Conservation (phyloP, 164 flowering plant species). For the Saururus chinensis region DNA sequence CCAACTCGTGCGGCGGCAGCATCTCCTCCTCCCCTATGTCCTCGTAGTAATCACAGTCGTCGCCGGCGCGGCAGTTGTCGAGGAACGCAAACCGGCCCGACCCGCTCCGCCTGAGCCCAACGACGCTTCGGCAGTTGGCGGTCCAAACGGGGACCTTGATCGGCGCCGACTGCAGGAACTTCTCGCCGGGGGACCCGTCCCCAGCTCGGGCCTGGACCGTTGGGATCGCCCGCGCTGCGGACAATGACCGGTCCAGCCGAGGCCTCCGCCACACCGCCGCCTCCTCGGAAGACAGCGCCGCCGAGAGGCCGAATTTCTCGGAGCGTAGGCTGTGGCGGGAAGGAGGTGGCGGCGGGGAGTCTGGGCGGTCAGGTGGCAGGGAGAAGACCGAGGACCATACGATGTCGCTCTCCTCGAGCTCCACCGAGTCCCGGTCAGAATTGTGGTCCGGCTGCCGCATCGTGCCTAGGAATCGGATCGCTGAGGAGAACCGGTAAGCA, state of each 20-base stretch:
- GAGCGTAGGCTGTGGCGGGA: slow-evolving; percentile 12
- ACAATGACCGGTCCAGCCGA: slow-evolving; percentile 21
- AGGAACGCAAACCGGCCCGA: slow-evolving; percentile 1
- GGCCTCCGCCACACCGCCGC: slow-evolving; percentile 23
- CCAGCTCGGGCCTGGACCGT: slow-evolving; percentile 6
- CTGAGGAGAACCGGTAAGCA: too few species aligned
- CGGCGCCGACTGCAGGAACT: slow-evolving; percentile 35
- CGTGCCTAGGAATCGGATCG: slow-evolving; percentile 23
- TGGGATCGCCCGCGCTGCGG: slow-evolving; percentile 23
- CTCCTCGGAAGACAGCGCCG: slow-evolving; percentile 26
- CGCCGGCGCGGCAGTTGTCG: not conserved
- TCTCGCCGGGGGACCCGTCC: slow-evolving; percentile 1
- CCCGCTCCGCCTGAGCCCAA: not conserved
- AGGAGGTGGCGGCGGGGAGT: not conserved
- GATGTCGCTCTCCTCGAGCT: slow-evolving; percentile 41
- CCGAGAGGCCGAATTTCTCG: slow-evolving; percentile 33
- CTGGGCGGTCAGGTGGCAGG: slow-evolving; percentile 8
- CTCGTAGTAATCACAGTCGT: slow-evolving; percentile 12
- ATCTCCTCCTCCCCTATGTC: slow-evolving; percentile 22
- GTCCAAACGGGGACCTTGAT: slow-evolving; percentile 44
- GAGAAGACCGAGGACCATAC: slow-evolving; percentile 24
- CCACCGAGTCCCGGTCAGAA: slow-evolving; percentile 14
- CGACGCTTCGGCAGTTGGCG: not conserved
- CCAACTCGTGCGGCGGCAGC: slow-evolving; percentile 59
- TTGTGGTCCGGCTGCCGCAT: slow-evolving; percentile 18